phyloP scores from a whole-genome alignment of 1,284 basidiomycete genomes.

The Hypsizygus ulmarius region DNA sequence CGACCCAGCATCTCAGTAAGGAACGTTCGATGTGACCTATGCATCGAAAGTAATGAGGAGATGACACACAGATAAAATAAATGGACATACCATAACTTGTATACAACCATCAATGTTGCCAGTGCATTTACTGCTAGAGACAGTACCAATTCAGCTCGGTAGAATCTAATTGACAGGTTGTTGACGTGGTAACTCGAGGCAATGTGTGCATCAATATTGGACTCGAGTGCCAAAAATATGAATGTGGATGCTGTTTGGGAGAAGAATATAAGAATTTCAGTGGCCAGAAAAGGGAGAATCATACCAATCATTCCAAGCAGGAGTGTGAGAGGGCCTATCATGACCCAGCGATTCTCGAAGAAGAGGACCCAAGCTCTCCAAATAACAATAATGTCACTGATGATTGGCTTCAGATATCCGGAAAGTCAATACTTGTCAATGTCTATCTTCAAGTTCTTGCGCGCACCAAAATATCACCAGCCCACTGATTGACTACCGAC shows the following conservation, averaged over 20 bases:
- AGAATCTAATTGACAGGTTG: conserved; percentile 5
- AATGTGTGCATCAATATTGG: neutral
- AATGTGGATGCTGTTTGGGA: conserved; percentile 7
- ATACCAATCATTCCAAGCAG: conserved; percentile 14
- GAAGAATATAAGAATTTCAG: neutral
- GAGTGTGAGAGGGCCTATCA: conserved; percentile 6
- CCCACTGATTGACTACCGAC: too few relatives aligned
- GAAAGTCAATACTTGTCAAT: too few relatives aligned
- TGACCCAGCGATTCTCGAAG: conserved; percentile 1
- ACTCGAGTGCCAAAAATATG: conserved; percentile 10
- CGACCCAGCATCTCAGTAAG: neutral
- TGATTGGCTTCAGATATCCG: conserved; percentile 7
- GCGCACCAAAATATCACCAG: too few relatives aligned
- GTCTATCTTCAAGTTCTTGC: too few relatives aligned
- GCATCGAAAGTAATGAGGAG: neutral
- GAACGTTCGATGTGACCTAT: conserved; percentile 2
- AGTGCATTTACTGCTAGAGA: conserved; percentile 14
- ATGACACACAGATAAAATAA: neutral
- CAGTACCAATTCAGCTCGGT: conserved; percentile 8
- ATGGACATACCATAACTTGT: conserved; percentile 4
- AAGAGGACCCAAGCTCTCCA: conserved; percentile 11
- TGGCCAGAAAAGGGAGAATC: neutral
- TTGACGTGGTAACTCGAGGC: conserved; percentile 1
- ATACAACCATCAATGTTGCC: conserved; percentile 2
- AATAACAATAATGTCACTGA: conserved; percentile 14